phyloP scores from a whole-genome alignment of 345 rosid genomes.

The Excoecaria cochinchinensis region DNA sequence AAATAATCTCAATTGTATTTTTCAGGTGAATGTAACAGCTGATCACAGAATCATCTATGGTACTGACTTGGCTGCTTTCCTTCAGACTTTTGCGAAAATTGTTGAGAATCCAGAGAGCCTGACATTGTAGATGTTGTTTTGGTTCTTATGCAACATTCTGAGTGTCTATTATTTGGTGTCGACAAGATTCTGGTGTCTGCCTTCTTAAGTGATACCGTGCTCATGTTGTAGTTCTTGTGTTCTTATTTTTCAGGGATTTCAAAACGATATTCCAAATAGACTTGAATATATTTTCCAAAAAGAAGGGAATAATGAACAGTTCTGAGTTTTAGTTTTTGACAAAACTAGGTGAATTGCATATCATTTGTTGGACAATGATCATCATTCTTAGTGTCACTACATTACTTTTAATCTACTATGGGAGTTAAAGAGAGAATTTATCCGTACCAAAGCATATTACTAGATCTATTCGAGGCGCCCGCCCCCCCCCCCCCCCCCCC shows the following conservation, averaged over 20 bases:
- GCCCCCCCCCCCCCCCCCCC: too few relatives aligned
- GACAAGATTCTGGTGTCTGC: slow-evolving; percentile 9
- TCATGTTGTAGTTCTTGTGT: slow-evolving; percentile 22
- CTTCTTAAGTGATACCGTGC: not conserved
- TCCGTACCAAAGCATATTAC: too few relatives aligned
- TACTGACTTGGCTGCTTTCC: slow-evolving; percentile 93
- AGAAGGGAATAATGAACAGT: slow-evolving; percentile 21
- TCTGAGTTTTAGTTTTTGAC: slow-evolving; percentile 1
- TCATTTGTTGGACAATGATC: not conserved
- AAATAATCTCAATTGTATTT: slow-evolving; percentile 8
- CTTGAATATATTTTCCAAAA: slow-evolving; percentile 4
- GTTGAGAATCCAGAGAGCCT: slow-evolving; percentile 80
- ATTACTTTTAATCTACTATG: not conserved
- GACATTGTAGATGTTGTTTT: slow-evolving; percentile 50
- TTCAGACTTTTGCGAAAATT: slow-evolving; percentile 87
- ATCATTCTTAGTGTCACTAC: not conserved
- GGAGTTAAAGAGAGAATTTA: too few relatives aligned
- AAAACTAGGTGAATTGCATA: slow-evolving; percentile 2
- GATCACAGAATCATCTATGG: slow-evolving; percentile 91
- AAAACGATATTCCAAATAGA: not conserved
- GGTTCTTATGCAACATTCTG: slow-evolving; percentile 7
- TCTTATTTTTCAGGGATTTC: slow-evolving; percentile 13
- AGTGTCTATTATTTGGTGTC: slow-evolving; percentile 9
- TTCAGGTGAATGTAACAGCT: slow-evolving; percentile 93
- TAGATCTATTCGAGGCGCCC: not conserved